Base-by-base conservation (phyloP, 2,329 filamentous ascomycete species). In the Fusarium incarnatum region DNA sequence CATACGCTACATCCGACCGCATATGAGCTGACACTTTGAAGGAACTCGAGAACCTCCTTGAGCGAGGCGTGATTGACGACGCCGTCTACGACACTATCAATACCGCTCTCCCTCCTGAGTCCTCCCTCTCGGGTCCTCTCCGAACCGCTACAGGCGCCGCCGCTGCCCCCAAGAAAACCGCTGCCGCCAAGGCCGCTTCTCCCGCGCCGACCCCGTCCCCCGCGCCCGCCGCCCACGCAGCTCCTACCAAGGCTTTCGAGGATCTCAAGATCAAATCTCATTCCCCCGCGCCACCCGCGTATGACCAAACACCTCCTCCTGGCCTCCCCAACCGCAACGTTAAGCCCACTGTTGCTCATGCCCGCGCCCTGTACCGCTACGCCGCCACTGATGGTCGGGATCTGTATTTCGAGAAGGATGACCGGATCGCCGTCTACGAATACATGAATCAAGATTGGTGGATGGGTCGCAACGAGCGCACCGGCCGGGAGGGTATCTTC, bases 361-460 rank as follows among this genome's bases (percentile, higher is more conserved):
- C 94, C 27, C 89, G 89, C 25, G 94, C 94, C 9, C 85, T 97
- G 50, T 98, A 97, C 84, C 87, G 88, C 67, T 98, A 98, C 84
- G 87, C 86, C 34, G 92, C 91, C 11, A 79, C 91, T 42, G 94
- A 97, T 78, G 87, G 90, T 6, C 93, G 94, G 64, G 95, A 98
- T 79, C 85, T 97, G 68, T 89, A 88, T 4, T 89, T 98, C 64
- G 89, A 93, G 77, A 90, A 91, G 67, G 91, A 94, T 77, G 95
- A 98, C 82, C 85, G 86, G 70, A 86, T 98, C 73, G 87, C 89
- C 63, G 92, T 98, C 23, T 88, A 89, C 71, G 93, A 97, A 82
- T 94, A 97, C 84, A 96, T 97, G 91, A 98, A 98, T 81, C 89
- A 91, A 68, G 94, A 98, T 81, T 98, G 95, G 95, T 98, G 94